A percentile compares a stretch with the other conserved stretches of the same genome.
phyloP scores from a whole-genome alignment of 176 grass and related monocot species.

The Musa acuminata region DNA sequence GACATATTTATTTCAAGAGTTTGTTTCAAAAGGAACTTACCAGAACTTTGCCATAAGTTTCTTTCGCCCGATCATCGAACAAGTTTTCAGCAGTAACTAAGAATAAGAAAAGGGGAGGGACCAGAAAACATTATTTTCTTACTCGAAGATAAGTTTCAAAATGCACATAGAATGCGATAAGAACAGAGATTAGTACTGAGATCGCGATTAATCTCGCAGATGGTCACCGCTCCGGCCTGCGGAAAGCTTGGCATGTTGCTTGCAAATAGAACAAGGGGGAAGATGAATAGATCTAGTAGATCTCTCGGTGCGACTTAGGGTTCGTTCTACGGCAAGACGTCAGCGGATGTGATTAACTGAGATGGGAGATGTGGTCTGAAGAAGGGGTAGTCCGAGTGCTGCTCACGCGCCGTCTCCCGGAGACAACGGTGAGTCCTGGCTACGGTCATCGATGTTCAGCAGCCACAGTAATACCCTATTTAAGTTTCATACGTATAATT shows the following conservation, averaged over 20 bases:
- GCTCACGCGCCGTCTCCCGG: too few species aligned
- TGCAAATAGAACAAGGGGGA: background rate
- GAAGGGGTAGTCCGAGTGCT: too few species aligned
- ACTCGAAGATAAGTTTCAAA: constrained; percentile 1
- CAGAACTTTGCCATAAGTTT: constrained; percentile 64
- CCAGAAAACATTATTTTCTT: background rate
- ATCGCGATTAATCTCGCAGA: constrained; percentile 95
- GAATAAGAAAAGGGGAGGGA: constrained; percentile 4
- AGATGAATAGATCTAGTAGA: background rate
- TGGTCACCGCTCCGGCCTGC: constrained; percentile 58
- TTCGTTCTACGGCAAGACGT: too few species aligned
- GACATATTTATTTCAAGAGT: background rate
- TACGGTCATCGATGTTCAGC: too few species aligned
- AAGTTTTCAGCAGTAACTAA: constrained; percentile 53
- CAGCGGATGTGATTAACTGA: too few species aligned
- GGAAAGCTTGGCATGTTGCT: constrained; percentile 65
- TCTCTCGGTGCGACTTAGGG: too few species aligned
- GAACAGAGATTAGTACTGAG: constrained; percentile 30
- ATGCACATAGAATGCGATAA: background rate
- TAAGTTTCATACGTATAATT: too few species aligned
- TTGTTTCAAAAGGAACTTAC: constrained; percentile 27
- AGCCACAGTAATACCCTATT: too few species aligned
- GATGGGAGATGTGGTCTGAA: too few species aligned
- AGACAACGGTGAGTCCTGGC: too few species aligned
- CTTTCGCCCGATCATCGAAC: constrained; percentile 60